phyloP scores from a whole-genome alignment of 1,139 yeast genomes.

The Magnusiomyces suaveolens region DNA sequence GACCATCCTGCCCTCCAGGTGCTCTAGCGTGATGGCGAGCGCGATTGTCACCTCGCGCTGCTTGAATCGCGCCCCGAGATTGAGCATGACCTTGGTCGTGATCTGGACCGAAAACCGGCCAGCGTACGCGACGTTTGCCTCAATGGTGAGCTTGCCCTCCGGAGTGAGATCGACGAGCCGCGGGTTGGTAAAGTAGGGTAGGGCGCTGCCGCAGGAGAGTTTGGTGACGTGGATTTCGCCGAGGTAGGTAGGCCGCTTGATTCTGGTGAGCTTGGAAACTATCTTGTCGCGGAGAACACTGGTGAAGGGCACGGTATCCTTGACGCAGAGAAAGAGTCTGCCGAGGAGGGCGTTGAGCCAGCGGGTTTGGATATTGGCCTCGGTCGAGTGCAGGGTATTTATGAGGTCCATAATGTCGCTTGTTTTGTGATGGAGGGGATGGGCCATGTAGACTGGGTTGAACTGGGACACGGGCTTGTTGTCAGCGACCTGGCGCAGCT shows the following conservation, averaged over 20 bases:
- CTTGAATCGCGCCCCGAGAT: conserved; percentile 65
- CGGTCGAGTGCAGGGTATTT: conserved; percentile 68
- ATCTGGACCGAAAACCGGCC: conserved; percentile 70
- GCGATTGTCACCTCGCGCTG: conserved; percentile 69
- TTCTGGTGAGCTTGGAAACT: conserved; percentile 61
- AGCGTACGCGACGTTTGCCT: conserved; percentile 52
- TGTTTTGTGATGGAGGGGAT: conserved; percentile 62
- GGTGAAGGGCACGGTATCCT: conserved; percentile 58
- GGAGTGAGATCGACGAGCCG: conserved; percentile 60
- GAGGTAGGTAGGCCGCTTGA: conserved; percentile 77
- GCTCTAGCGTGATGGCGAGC: conserved; percentile 58
- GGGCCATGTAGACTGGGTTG: conserved; percentile 51
- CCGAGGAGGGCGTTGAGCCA: conserved; percentile 90
- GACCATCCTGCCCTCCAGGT: conserved; percentile 63
- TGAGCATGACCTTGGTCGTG: conserved; percentile 67
- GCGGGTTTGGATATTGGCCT: conserved; percentile 70
- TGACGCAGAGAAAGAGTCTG: conserved; percentile 64
- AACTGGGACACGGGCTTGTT: conserved; percentile 17
- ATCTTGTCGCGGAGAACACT: conserved; percentile 49
- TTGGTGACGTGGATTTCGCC: conserved; percentile 69
- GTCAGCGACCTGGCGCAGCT: conserved; percentile 8
- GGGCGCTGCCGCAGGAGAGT: conserved; percentile 67
- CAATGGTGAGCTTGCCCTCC: conserved; percentile 65
- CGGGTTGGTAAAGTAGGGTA: conserved; percentile 74
- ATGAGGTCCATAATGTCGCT: conserved; percentile 63